Evolutionary conservation across 148 eudicot genomes (phyloP), one percentile per base, ranked within the genome.

Genomic region (Nyssa sinensis): DNA sequence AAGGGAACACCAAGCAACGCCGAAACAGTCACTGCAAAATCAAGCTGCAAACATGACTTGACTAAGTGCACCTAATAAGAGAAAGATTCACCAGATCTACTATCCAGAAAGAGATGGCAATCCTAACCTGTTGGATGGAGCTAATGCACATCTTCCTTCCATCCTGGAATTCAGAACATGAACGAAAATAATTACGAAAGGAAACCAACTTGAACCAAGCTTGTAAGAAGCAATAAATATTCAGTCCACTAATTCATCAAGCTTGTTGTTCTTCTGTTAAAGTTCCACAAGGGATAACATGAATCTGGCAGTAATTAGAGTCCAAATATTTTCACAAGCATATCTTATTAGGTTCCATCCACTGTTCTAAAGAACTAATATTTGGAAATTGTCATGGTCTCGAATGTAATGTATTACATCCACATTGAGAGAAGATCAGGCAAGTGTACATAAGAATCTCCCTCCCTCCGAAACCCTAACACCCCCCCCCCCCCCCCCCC

Each of bases 1-100:
- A 88, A 93, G 53, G 99, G 99, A 69, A 96, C 73, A 55, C 97
- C 99, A 83, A 96, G 90, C 90, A 96, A 84, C 59, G 99, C 91
- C 58, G 98, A 89, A 53, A 96, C 81, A 64, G 99, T 96, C 66
- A 69, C 93, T 47, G 98, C 93, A 84, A 96, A 96, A 82, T 96
- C 99, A 80, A 96, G 91, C 98, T 96, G 99, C 83, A 86, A 83
- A 82, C 32, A 71, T 71, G 76, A 83, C 75, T 71, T 21, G 44
- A 79, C 57, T 77, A 41, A 75, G 74, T 72, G 72, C 70, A 60
- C 61, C 59, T 64, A 17, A 34, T 51, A 51, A 71, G 39, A 49
- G 28, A 55, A 32, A 60, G n/a, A 17, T n/a, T 64, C 17, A 64
- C 32, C 7, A 65, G 53, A 59, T 55, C 44, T 9, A 58, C 67